phyloP scores from a whole-genome alignment of 176 grass and related monocot genomes.

The Poa pratensis region DNA sequence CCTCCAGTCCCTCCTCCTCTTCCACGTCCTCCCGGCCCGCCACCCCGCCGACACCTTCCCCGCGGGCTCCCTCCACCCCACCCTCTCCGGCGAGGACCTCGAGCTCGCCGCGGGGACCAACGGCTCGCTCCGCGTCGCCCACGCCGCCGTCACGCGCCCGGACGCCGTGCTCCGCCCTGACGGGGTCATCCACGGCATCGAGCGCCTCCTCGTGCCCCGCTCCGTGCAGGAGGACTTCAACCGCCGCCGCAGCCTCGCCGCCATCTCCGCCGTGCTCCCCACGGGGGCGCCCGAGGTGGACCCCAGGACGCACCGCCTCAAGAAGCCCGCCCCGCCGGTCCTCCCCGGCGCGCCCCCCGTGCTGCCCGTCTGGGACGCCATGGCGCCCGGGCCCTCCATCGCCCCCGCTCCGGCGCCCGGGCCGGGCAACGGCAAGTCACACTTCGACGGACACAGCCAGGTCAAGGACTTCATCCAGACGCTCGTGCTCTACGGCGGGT shows the following conservation, averaged over 20 bases:
- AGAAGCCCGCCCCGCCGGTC: constrained; percentile 71
- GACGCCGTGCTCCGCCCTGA: constrained; percentile 67
- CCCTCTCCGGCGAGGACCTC: constrained; percentile 69
- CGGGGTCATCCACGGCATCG: constrained; percentile 92
- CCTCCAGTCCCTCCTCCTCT: constrained; percentile 78
- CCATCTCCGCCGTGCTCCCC: constrained; percentile 80
- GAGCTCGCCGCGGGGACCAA: constrained; percentile 27
- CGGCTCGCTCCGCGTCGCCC: constrained; percentile 34
- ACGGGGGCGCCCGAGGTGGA: constrained; percentile 85
- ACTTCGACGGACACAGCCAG: constrained; percentile 80
- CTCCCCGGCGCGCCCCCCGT: constrained; percentile 62
- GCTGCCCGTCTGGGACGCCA: constrained; percentile 71
- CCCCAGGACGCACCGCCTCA: constrained; percentile 83
- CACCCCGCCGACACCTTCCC: constrained; percentile 38
- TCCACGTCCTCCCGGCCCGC: constrained; percentile 64
- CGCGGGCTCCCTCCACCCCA: constrained; percentile 21
- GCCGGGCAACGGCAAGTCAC: constrained; percentile 56
- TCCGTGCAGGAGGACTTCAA: constrained; percentile 98
- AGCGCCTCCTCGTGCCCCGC: constrained; percentile 76
- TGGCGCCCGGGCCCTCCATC: constrained; percentile 68
- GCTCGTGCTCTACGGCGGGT: constrained; percentile 82
- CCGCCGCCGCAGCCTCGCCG: constrained; percentile 77
- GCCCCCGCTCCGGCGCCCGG: constrained; percentile 61
- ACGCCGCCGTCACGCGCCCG: constrained; percentile 56
- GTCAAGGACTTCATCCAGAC: constrained; percentile 98